A percentile compares a stretch with the other conserved stretches of the same genome.
Conservation (phyloP, 2,329 filamentous ascomycete species). For the Chrysoporthe cubensis region DNA sequence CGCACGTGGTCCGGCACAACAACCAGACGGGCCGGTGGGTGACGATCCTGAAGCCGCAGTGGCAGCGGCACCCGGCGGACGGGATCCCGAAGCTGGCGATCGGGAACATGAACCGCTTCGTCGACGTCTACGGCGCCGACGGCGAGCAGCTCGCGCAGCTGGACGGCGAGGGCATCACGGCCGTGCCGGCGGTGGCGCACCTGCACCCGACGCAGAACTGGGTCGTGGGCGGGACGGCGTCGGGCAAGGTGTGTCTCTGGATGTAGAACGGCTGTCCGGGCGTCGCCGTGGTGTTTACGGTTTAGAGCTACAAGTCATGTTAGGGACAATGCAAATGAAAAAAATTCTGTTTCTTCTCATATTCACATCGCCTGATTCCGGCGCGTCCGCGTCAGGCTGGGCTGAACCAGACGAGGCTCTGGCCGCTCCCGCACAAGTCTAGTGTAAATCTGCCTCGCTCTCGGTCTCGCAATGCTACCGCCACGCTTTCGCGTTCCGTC, state of each 20-base stretch:
- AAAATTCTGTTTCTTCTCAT: neutral
- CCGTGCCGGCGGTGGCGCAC: conserved; percentile 88
- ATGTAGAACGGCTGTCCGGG: conserved; percentile 51
- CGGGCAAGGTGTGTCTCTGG: conserved; percentile 92
- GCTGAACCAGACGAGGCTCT: too few relatives aligned
- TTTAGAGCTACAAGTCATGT: neutral
- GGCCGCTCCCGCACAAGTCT: too few relatives aligned
- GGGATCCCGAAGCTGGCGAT: conserved; percentile 87
- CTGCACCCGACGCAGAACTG: conserved; percentile 89
- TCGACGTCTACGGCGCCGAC: conserved; percentile 82
- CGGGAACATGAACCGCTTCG: conserved; percentile 97
- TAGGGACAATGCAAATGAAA: neutral
- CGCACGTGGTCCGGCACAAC: conserved; percentile 76
- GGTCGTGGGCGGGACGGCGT: conserved; percentile 90
- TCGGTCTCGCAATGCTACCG: neutral
- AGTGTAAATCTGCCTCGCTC: neutral
- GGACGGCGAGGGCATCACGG: conserved; percentile 87
- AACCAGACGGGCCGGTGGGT: conserved; percentile 97
- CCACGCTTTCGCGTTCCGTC: neutral
- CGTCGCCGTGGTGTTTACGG: too few relatives aligned
- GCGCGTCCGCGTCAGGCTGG: neutral
- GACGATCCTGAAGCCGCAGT: conserved; percentile 80
- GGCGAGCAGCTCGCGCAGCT: conserved; percentile 89
- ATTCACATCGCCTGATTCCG: neutral
- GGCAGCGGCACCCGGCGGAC: conserved; percentile 80